Conservation (phyloP, 1,284 basidiomycete species). For the Sanghuangporus baumii region DNA sequence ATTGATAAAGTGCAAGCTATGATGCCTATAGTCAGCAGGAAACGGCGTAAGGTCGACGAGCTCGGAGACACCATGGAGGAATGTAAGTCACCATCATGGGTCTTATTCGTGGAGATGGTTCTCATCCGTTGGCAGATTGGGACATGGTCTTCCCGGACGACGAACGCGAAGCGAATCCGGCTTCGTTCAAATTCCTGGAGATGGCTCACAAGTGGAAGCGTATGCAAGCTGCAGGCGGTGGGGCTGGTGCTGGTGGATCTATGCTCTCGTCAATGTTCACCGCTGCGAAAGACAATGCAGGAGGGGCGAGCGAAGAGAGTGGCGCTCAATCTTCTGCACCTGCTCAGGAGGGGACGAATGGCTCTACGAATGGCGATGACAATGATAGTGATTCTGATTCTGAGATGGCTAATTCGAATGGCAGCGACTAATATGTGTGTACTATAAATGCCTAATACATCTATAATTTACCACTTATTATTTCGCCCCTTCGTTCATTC, state of each 20-base stretch:
- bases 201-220: slow-evolving; percentile 88
- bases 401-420: slow-evolving; percentile 30
- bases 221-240: slow-evolving; percentile 32
- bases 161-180: slow-evolving; percentile 86
- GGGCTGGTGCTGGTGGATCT: slow-evolving; percentile 21
- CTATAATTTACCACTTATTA: background rate
- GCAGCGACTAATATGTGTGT: slow-evolving; percentile 20
- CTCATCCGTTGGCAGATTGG: slow-evolving; percentile 56
- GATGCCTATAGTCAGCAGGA: slow-evolving; percentile 89
- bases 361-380: background rate
- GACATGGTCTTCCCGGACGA: slow-evolving; percentile 94
- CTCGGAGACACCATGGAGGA: slow-evolving; percentile 83
- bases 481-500: background rate
- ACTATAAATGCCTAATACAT: background rate
- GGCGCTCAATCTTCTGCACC: background rate
- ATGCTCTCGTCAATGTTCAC: slow-evolving; percentile 19
- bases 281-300: slow-evolving; percentile 1
- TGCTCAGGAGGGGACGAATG: background rate
- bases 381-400: slow-evolving; percentile 15
- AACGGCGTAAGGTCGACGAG: slow-evolving; percentile 76
- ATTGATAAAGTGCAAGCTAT: slow-evolving; percentile 77
- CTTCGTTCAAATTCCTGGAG: slow-evolving; percentile 90
- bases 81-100: slow-evolving; percentile 39
- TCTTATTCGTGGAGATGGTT: slow-evolving; percentile 3
- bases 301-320: background rate